Evolutionary conservation across 495 filamentous ascomycete genomes (phyloP).

Genomic region (Bombardia bombarda): DNA sequence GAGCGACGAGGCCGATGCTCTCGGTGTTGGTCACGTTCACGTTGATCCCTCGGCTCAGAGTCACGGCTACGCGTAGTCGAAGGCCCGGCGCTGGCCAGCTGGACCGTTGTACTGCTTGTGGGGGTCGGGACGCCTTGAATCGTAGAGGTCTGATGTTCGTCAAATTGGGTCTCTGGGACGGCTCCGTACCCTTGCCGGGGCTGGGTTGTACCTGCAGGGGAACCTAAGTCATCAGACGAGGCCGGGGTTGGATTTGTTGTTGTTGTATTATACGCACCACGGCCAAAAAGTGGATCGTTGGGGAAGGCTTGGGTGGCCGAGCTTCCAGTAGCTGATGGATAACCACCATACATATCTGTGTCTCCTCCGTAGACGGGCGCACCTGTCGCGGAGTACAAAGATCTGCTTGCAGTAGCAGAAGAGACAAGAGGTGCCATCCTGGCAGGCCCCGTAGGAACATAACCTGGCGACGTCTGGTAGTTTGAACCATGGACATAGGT

Average conservation of each 20-base stretch:
- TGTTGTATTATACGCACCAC: slow-evolving; percentile 34
- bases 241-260: slow-evolving; percentile 18
- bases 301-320: slow-evolving; percentile 28
- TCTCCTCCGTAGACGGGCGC: slow-evolving; percentile 18
- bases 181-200: slow-evolving; percentile 28
- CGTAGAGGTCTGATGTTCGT: slow-evolving; percentile 14
- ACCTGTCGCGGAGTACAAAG: slow-evolving; percentile 9
- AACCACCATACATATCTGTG: slow-evolving; percentile 23
- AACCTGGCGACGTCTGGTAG: slow-evolving; percentile 11
- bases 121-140: slow-evolving; percentile 11
- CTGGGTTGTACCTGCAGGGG: slow-evolving; percentile 38
- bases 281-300: slow-evolving; percentile 41
- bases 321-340: slow-evolving; percentile 21
- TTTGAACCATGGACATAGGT: slow-evolving; percentile 19
- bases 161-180: slow-evolving; percentile 21
- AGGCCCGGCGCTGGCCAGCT: slow-evolving; percentile 24
- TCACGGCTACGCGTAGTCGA: slow-evolving; percentile 30
- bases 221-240: slow-evolving; percentile 45
- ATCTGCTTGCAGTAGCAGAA: slow-evolving; percentile 17
- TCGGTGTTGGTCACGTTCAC: slow-evolving; percentile 17
- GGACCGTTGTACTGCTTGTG: slow-evolving; percentile 17
- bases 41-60: slow-evolving; percentile 31
- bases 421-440: slow-evolving; percentile 16
- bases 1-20: slow-evolving; percentile 12
- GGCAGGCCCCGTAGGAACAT: slow-evolving; percentile 11